Conservation (phyloP, 352 stramenopile species). For the Globisporangium recalcitrans region DNA sequence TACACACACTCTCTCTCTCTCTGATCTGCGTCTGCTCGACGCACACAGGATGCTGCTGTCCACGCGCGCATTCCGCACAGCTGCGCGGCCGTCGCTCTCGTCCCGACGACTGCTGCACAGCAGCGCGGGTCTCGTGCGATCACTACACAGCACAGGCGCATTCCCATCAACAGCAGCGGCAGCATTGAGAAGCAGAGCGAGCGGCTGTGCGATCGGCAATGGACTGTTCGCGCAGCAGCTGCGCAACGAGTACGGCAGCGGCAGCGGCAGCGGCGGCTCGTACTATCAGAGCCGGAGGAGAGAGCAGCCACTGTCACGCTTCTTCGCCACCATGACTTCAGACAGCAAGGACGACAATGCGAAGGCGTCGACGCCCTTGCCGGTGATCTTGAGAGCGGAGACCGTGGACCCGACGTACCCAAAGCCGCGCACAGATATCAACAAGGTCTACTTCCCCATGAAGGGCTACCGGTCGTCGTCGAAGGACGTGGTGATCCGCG, state of each 20-base stretch:
- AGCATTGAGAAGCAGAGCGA: background rate
- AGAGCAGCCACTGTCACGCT: slow-evolving; percentile 3
- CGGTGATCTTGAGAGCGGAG: slow-evolving; percentile 7
- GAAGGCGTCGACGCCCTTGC: background rate
- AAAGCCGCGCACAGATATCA: slow-evolving; percentile 72
- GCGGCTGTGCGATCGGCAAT: slow-evolving; percentile 7
- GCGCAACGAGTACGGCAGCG: slow-evolving; percentile 1
- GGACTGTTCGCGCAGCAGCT: slow-evolving; percentile 3
- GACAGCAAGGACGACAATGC: background rate
- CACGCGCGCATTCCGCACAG: slow-evolving; percentile 17
- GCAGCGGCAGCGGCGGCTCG: background rate
- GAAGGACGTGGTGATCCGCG: slow-evolving; percentile 74
- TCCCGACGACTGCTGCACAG: slow-evolving; percentile 13
- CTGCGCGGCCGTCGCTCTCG: slow-evolving; percentile 5
- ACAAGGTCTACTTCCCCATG: slow-evolving; percentile 82
- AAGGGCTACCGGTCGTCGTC: slow-evolving; percentile 78
- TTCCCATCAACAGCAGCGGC: background rate
- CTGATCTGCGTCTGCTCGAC: background rate
- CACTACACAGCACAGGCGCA: background rate
- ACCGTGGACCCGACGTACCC: slow-evolving; percentile 38
- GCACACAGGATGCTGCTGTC: slow-evolving; percentile 21
- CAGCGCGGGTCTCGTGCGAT: background rate
- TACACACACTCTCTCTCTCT: background rate
- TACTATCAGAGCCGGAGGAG: slow-evolving; percentile 5
- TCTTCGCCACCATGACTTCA: slow-evolving; percentile 6